Base-by-base conservation (phyloP, 2,329 filamentous ascomycete genomes). In the Fusarium sp. region DNA sequence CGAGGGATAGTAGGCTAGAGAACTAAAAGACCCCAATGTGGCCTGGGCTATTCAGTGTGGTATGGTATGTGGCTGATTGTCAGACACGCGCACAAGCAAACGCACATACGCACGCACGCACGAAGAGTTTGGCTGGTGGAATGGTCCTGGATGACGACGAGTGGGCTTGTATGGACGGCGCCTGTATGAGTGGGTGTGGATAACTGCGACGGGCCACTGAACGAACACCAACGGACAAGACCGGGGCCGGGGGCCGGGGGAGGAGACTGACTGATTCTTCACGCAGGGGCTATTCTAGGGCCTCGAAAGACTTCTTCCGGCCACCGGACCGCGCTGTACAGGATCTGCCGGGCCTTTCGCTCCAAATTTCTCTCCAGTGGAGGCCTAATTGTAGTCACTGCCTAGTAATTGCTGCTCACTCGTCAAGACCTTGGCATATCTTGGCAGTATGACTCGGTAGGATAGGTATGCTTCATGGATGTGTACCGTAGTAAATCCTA, bases 1-100 rank as follows among this genome's bases (percentile, higher is more conserved):
- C 76, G 76, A 77, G 71, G 67, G 57, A 58, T 38, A 60, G n/a
- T 50, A 68, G 51, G 50, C 73, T 73, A 75, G 59, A 59, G 57
- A 45, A 38, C 50, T 55, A 65, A 53, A 33, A 52, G 55, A 40
- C 51, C 69, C 62, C 57, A 64, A 71, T 66, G 59, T 57, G 69
- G 57, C 46, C 53, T 61, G 51, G 49, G 51, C 56, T 44, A 42
- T 49, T 44, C 38, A 59, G 52, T 56, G 11, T 28, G 26, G 26
- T 47, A 57, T 45, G 33, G 40, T 42, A 54, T 50, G 63, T 62
- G 66, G 52, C 63, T 64, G 60, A 46, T 68, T 64, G 63, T 67
- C 62, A 67, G 50, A 62, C 52, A 60, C 50, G 33, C 28, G 28
- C 28, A 31, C 28, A 31, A 31, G 28, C 28, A 31, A 31, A 31